Base-by-base conservation (phyloP, 2,329 filamentous ascomycete genomes). In the Coleophoma eucalyptorum region DNA sequence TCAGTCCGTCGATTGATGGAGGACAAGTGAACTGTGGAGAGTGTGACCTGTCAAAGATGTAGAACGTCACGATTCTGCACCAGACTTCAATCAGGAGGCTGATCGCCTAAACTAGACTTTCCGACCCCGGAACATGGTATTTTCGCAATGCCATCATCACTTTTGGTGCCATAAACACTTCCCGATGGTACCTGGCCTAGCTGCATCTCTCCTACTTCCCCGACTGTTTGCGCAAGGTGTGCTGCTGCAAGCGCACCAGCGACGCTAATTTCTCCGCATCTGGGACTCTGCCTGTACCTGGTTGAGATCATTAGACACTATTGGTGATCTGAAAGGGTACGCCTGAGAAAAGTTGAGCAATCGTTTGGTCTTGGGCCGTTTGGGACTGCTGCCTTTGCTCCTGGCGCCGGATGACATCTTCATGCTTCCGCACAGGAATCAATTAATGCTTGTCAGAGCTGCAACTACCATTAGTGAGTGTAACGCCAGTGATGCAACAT, bases 161-260 rank as follows among this genome's bases (percentile, higher is more conserved):
- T 31, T 44, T 15, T 19, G 2, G 20, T 12, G 41, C 41, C 18
- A 43, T 15, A 6, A 11, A 11, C 18, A 12, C 42, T 26, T 11
- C 7, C n/a, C 42, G 42, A 44, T 32, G 42, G 42, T 44, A 44
- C 42, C 42, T 44, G 42, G 42, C 31, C 21, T 44, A 44, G 42
- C 42, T 26, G 19, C 42, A 38, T 38, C 35, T 38, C 42, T 26
- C 26, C 26, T 26, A 26, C 26, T 8, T 26, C 26, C 26, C 10
- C 10, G 26, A 26, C 26, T 26, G 26, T 26, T 26, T 44, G 42
- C 19, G 26, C 31, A 26, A 32, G 31, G 10, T 32, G 15, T 20
- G n/a, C 42, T 3, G 42, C 21, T 44, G n/a, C 42, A 20, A 18
- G 13, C 12, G 38, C n/a, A 43, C n/a, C 6, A 7, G n/a, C 19